Conservation (phyloP, 2,329 filamentous ascomycete genomes). For the Aureobasidium sp. region DNA sequence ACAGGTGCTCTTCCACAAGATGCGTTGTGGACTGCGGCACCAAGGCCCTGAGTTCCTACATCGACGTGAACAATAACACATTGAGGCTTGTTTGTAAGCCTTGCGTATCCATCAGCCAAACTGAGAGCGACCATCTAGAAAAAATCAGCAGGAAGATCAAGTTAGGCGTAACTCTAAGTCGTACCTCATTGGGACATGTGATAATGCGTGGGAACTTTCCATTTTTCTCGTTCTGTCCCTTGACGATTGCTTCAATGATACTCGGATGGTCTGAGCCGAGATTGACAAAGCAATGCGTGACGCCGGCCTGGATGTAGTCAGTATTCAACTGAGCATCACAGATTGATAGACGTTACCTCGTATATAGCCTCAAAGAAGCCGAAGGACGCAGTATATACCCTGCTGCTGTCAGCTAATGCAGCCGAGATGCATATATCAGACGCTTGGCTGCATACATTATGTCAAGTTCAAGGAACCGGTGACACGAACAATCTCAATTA, state of each 20-base stretch:
- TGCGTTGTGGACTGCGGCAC: slow-evolving; percentile 70
- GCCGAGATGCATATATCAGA: not conserved
- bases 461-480: not conserved
- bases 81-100: slow-evolving; percentile 62
- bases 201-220: slow-evolving; percentile 63
- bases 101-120: slow-evolving; percentile 74
- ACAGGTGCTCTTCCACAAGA: slow-evolving; percentile 66
- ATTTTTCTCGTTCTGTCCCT: slow-evolving; percentile 58
- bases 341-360: slow-evolving; percentile 41
- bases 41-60: slow-evolving; percentile 71
- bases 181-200: slow-evolving; percentile 71
- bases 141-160: not conserved
- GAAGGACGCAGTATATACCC: slow-evolving; percentile 62
- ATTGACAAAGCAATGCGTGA: slow-evolving; percentile 56
- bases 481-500: not conserved
- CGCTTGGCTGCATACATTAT: slow-evolving; percentile 3
- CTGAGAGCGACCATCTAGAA: slow-evolving; percentile 68
- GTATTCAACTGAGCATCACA: not conserved
- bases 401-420: slow-evolving; percentile 14
- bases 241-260: slow-evolving; percentile 73
- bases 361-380: slow-evolving; percentile 77
- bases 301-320: slow-evolving; percentile 35
- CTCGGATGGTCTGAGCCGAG: slow-evolving; percentile 65
- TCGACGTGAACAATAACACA: slow-evolving; percentile 75
- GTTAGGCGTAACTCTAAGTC: not conserved